These are phyloP conservation scores for Neurospora sp. DNA, from an alignment of 495 filamentous ascomycete species.

Conservation along the genomic window DNA sequence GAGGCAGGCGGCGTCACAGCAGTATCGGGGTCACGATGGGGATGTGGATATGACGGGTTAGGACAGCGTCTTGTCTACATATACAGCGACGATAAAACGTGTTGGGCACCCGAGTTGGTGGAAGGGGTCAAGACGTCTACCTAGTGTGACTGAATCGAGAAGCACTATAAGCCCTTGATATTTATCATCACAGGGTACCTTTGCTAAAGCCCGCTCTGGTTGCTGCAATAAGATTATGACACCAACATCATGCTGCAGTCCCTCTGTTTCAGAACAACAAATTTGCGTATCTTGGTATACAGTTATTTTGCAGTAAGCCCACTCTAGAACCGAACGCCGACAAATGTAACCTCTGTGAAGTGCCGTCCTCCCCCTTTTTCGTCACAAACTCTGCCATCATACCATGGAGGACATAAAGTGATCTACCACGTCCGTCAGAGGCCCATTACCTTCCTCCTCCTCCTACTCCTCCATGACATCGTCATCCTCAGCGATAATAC, in stretches of 20 bases:
- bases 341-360: background rate
- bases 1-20: conserved; percentile 22
- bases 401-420: background rate
- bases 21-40: conserved; percentile 18
- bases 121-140: too few species aligned
- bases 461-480: conserved; percentile 42
- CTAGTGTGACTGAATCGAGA: too few species aligned
- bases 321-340: background rate
- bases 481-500: conserved; percentile 40
- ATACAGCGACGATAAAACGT: background rate
- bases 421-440: background rate
- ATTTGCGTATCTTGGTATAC: background rate
- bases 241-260: background rate
- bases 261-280: background rate
- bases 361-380: background rate
- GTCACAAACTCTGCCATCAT: background rate
- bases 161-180: background rate
- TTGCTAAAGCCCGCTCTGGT: background rate
- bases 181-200: background rate
- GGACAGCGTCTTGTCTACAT: background rate
- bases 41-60: conserved; percentile 54
- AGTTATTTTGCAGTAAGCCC: background rate
- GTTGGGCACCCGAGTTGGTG: too few species aligned
- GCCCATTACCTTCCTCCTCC: background rate
- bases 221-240: background rate